Evolutionary conservation across 306 rosid genomes (phyloP).

Genomic region (Castanopsis chinensis): DNA sequence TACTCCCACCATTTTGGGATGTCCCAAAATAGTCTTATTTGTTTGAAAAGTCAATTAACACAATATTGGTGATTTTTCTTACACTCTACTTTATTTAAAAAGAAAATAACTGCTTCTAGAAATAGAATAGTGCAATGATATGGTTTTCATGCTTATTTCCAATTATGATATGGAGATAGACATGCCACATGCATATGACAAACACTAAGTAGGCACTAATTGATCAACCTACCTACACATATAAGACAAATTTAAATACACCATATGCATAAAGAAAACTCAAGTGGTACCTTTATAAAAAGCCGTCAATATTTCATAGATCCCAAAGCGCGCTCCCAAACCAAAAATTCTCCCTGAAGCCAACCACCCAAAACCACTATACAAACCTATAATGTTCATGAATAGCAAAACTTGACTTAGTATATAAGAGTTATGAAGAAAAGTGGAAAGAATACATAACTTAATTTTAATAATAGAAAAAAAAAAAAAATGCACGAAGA

Average conservation of each 20-base stretch:
- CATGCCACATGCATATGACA: background rate
- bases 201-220: background rate
- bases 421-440: background rate
- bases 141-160: background rate
- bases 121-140: background rate
- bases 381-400: constrained; percentile 57
- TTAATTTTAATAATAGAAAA: too few relatives aligned
- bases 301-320: constrained; percentile 81
- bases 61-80: too few relatives aligned
- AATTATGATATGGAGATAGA: background rate
- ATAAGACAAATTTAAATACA: background rate
- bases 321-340: constrained; percentile 85
- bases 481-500: background rate
- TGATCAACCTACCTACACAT: background rate
- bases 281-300: constrained; percentile 60
- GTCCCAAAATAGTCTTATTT: too few relatives aligned
- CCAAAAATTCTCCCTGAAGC: constrained; percentile 76
- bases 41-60: too few relatives aligned
- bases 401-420: constrained; percentile 22
- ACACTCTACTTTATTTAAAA: too few relatives aligned
- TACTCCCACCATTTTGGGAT: too few relatives aligned
- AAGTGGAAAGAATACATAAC: background rate
- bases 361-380: constrained; percentile 72
- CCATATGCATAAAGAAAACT: background rate
- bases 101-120: background rate